phyloP scores from a whole-genome alignment of 2,329 filamentous ascomycete genomes.

The Aspergillus tamarii region DNA sequence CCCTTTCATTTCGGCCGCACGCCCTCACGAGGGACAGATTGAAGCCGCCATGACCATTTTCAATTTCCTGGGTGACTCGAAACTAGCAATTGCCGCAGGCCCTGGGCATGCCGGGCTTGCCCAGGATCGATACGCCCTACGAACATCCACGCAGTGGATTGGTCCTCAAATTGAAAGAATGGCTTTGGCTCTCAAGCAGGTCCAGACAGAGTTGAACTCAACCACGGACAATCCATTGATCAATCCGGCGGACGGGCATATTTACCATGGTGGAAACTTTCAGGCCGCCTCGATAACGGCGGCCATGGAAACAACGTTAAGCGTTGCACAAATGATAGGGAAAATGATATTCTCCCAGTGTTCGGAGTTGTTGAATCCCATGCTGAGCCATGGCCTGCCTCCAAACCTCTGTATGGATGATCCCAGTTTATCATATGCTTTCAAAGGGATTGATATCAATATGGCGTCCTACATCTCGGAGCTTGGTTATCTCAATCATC shows the following conservation, averaged over 20 bases:
- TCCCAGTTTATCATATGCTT: constrained; percentile 59
- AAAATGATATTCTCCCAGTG: constrained; percentile 67
- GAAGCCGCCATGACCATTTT: constrained; percentile 61
- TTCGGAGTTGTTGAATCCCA: constrained; percentile 65
- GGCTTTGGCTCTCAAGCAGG: constrained; percentile 58
- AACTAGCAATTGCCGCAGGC: constrained; percentile 39
- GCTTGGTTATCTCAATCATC: constrained; percentile 63
- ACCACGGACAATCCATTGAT: constrained; percentile 70
- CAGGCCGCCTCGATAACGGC: constrained; percentile 66
- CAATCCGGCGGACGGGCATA: constrained; percentile 44
- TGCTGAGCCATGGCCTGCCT: constrained; percentile 63
- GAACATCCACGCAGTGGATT: constrained; percentile 70
- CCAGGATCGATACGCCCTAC: constrained; percentile 68
- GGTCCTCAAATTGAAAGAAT: constrained; percentile 69
- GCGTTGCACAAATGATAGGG: constrained; percentile 57
- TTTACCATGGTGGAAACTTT: constrained; percentile 70
- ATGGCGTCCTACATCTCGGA: constrained; percentile 68
- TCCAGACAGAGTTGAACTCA: constrained; percentile 66
- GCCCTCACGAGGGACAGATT: constrained; percentile 64
- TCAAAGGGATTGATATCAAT: constrained; percentile 69
- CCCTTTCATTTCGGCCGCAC: constrained; percentile 60
- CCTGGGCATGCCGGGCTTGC: constrained; percentile 43
- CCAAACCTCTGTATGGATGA: constrained; percentile 62
- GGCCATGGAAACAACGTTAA: constrained; percentile 64
- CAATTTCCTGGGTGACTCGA: constrained; percentile 54